A percentile compares a stretch with the other conserved stretches of the same genome.
phyloP scores from a whole-genome alignment of 345 rosid genomes.

The Heritiera fomes region DNA sequence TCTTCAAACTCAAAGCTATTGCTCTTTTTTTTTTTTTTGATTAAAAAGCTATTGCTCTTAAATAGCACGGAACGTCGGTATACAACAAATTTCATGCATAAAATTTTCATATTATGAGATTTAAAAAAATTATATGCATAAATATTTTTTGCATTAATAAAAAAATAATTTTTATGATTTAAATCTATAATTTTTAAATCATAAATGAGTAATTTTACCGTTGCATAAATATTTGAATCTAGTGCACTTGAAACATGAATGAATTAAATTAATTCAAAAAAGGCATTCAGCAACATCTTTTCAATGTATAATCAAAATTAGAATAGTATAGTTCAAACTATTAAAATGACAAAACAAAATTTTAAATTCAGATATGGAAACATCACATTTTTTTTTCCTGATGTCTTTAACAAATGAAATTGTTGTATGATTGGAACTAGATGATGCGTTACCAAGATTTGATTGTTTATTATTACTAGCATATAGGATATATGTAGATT shows the following conservation, averaged over 20 bases:
- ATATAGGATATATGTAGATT: neutral
- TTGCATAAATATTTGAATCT: too few species aligned
- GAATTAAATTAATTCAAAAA: neutral
- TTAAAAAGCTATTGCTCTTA: too few species aligned
- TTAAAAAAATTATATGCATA: too few species aligned
- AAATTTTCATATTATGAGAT: too few species aligned
- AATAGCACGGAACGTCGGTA: too few species aligned
- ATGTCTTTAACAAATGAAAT: neutral
- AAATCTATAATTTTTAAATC: too few species aligned
- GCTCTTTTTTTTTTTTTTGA: too few species aligned
- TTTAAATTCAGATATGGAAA: neutral
- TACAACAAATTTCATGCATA: too few species aligned
- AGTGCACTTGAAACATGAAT: neutral
- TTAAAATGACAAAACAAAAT: neutral
- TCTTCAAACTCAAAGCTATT: neutral
- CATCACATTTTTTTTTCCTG: neutral
- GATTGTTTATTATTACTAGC: neutral
- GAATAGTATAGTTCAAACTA: neutral
- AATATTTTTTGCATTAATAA: too few species aligned
- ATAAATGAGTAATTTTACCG: too few species aligned
- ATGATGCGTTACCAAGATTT: neutral
- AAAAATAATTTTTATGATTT: too few species aligned
- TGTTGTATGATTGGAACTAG: neutral
- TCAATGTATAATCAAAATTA: neutral
- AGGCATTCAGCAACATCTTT: neutral